These are phyloP conservation scores for Haberlea rhodopensis DNA, from an alignment of 257 asterid genomes.

Conservation along the genomic window DNA sequence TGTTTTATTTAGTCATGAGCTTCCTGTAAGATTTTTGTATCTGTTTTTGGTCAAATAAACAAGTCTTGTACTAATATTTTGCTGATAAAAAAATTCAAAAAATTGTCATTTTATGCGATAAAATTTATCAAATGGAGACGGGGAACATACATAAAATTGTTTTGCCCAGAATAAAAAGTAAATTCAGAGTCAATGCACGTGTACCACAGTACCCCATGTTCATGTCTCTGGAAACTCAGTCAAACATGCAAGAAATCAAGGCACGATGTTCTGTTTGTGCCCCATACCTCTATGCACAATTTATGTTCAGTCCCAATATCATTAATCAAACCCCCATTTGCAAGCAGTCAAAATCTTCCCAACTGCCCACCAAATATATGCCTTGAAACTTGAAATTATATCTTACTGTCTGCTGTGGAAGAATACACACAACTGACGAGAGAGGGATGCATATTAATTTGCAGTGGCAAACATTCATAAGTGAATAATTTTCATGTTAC, in stretches of 20 bases:
- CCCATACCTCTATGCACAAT: constrained; percentile 43
- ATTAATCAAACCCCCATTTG: not conserved
- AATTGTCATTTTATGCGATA: not conserved
- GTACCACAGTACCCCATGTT: constrained; percentile 43
- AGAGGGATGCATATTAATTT: not conserved
- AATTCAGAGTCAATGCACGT: constrained; percentile 46
- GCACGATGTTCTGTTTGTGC: constrained; percentile 22
- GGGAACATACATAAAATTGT: constrained; percentile 15
- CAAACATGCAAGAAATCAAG: constrained; percentile 29
- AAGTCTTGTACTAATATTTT: no score
- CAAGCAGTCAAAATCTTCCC: constrained; percentile 10
- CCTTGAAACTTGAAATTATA: constrained; percentile 9
- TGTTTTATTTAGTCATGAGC: no score
- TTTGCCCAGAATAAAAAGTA: not conserved
- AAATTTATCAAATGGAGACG: not conserved
- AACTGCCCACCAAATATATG: not conserved
- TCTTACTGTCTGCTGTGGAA: not conserved
- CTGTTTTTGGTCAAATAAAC: no score
- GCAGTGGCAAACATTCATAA: no score
- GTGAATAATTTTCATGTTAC: no score
- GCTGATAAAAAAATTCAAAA: no score
- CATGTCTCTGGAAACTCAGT: constrained; percentile 24
- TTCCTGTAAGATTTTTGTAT: no score
- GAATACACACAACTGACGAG: not conserved
- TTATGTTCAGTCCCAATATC: not conserved